These are phyloP conservation scores for Herpetospermum pedunculosum DNA, from an alignment of 306 rosid genomes.

Conservation along the genomic window DNA sequence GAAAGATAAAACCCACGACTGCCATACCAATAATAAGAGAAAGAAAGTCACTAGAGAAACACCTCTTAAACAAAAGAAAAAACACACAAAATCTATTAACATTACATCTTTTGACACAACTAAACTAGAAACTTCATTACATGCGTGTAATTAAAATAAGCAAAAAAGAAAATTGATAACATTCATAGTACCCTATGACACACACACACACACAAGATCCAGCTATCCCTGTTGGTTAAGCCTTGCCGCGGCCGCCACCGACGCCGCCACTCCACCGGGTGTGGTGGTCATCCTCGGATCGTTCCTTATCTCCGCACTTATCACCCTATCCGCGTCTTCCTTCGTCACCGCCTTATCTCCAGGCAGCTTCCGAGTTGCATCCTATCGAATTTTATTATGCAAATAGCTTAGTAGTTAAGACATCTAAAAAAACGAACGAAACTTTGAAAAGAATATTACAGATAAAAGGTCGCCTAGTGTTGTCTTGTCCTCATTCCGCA, in stretches of 20 bases:
- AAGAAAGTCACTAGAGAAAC: too few species aligned
- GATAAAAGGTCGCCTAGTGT: slow-evolving; percentile 26
- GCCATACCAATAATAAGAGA: too few species aligned
- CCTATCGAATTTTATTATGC: slow-evolving; percentile 8
- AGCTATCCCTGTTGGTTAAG: slow-evolving; percentile 32
- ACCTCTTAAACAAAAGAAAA: too few species aligned
- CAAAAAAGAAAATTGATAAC: too few species aligned
- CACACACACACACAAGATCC: neutral
- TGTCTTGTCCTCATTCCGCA: slow-evolving; percentile 14
- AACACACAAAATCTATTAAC: neutral
- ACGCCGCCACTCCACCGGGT: slow-evolving; percentile 45
- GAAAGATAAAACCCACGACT: too few species aligned
- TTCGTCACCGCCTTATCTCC: slow-evolving; percentile 42
- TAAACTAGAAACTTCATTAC: too few species aligned
- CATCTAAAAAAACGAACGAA: neutral
- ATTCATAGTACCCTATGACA: neutral
- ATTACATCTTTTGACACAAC: neutral
- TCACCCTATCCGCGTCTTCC: slow-evolving; percentile 53
- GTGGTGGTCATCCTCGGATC: slow-evolving; percentile 41
- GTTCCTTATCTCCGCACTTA: slow-evolving; percentile 53
- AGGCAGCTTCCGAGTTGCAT: slow-evolving; percentile 23
- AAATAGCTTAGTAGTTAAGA: neutral
- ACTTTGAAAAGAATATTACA: neutral
- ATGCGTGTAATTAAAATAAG: too few species aligned
- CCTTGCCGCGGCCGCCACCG: slow-evolving; percentile 38